Evolutionary conservation across 1,284 basidiomycete genomes (phyloP), one percentile per base, ranked within the genome.

Genomic region (Cutaneotrichosporon dermatis): DNA sequence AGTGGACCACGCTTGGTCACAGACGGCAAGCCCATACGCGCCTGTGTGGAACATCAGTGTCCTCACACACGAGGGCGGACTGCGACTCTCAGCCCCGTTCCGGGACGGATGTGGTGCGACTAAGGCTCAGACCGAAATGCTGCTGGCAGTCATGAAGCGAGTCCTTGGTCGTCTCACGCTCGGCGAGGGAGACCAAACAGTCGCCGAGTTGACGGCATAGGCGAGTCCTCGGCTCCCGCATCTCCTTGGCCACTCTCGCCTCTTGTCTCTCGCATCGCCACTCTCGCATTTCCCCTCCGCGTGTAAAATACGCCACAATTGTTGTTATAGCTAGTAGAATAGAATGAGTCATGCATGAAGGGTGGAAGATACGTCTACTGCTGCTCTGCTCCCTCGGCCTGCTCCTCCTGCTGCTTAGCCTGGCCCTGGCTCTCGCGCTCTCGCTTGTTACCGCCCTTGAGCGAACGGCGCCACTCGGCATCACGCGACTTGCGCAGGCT

Each of bases 1-100:
- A 1, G 42, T n/a, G 7, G 72, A 74, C 55, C 43, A 69, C 9
- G 50, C 66, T 2, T 76, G 74, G 71, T 64, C 55, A 6, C 70
- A 73, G 58, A 62, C 62, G 2, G 59, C 66, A 1, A 56, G 59
- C n/a, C 67, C 70, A 0, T 67, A 66, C 36, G 61, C 58, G 1
- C 34, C 69, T 0, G 60, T 67, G 34, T 52, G 70, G n/a, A 43
- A 51, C 13, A 49, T 66, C 41, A 65, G 60, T 13, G 45, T 71
- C 10, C 39, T 73, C 7, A 69, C 73, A 1, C 70, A 73, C 50
- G 61, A 66, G 39, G 63, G 51, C 2, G 75, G 75, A 0, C 8
- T 72, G 41, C 61, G 70, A 11, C 34, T 74, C 33, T 53, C 63
- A 1, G 55, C 61, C 3, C 52, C 55, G 10, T 74, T 66, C 15